Conservation (phyloP, 306 rosid genomes). For the Morella rubra region DNA sequence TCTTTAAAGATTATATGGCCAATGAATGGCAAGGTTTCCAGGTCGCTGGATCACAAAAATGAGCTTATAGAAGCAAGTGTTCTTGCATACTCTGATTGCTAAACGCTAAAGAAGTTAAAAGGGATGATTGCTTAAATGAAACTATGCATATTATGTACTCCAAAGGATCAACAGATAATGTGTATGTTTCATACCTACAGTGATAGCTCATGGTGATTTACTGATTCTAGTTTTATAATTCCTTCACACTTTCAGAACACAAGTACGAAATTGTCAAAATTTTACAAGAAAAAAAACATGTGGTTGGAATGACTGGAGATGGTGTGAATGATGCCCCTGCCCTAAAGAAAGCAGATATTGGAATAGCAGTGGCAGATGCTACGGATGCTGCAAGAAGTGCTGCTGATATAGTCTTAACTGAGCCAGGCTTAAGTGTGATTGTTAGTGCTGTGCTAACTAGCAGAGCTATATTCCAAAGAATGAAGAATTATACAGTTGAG, state of each 20-base stretch:
- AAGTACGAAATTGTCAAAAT: constrained; percentile 79
- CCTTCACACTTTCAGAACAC: constrained; percentile 59
- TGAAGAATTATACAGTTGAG: constrained; percentile 90
- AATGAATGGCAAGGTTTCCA: constrained; percentile 4
- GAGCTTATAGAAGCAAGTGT: background rate
- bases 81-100: background rate
- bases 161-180: background rate
- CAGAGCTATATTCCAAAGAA: constrained; percentile 86
- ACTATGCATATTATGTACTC: background rate
- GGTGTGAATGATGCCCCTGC: constrained; percentile 95
- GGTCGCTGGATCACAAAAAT: background rate
- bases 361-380: constrained; percentile 87
- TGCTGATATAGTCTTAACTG: constrained; percentile 82
- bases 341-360: constrained; percentile 87
- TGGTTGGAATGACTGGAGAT: constrained; percentile 93
- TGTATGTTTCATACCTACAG: constrained; percentile 7
- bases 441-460: constrained; percentile 80
- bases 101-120: background rate
- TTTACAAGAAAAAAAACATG: constrained; percentile 79
- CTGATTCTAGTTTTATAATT: constrained; percentile 24
- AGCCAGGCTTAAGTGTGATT: constrained; percentile 85
- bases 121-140: background rate
- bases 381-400: constrained; percentile 91
- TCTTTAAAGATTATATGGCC: constrained; percentile 2
- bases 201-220: constrained; percentile 14